Evolutionary conservation across 495 filamentous ascomycete species (phyloP), one percentile per base, ranked within the genome.

Genomic region (Trichodelitschia bisporula): DNA sequence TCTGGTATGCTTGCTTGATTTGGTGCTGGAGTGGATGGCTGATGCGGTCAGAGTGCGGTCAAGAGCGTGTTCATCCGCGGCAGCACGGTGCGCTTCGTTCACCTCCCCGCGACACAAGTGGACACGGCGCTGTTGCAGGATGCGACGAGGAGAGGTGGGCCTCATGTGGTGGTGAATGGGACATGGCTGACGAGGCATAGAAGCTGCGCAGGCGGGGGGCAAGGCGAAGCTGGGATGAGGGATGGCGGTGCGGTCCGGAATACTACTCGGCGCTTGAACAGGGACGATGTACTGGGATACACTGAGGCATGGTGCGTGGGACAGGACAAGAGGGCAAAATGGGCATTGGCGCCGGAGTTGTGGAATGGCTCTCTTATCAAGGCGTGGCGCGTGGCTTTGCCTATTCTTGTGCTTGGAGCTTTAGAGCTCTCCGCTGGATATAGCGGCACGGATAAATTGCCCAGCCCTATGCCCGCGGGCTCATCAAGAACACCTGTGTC

Each of bases 51-150:
- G 65, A 72, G 66, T 19, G 86, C 83, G n/a, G 80, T 91, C 34
- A 91, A 89, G 58, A 95, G 91, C 46, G 79, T 95, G 49, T 97
- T 97, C 48, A 95, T 95, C 45, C 66, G 86, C 42, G 86, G 86
- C 4, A 91, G 80, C 32, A 86, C 95, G 18, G 86, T 97, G 34
- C 66, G 86, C 36, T 97, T 95, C 47, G 83, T 97, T 34, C 75
- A 95, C 47, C 54, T 97, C 33, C 89, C 86, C 0, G 65, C 69
- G n/a, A 65, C 58, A 18, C 74, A 77, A 25, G 83, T 97, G 15
- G 86, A 97, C 48, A 73, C 80, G 9, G 74, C 73, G 18, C 51
- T 99, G 40, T 52, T 99, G 45, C 86, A 95, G 60, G 86, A 99
- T 66, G 83, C 83, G 15, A 91, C 83, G 30, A 66, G 83, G 51